Percentiles rank a stretch among this genome's conserved stretches.
phyloP scores from a whole-genome alignment of 495 filamentous ascomycete species.

The Friedmanniomyces simplex region DNA sequence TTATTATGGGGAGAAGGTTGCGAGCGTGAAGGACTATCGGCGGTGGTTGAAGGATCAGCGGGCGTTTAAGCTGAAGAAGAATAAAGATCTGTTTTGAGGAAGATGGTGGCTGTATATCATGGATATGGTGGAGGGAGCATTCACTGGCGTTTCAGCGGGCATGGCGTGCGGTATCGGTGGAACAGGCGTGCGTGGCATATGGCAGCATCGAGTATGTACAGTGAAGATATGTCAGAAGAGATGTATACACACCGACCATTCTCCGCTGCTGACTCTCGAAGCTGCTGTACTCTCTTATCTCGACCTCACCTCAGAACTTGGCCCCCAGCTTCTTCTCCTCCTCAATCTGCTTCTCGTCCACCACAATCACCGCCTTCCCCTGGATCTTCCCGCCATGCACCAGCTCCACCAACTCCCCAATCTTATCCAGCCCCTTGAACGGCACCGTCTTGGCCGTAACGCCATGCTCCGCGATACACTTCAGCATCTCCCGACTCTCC shows the following conservation, averaged over 20 bases:
- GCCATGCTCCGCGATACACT: constrained; percentile 40
- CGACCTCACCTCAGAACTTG: constrained; percentile 7
- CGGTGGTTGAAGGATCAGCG: constrained; percentile 96
- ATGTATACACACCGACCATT: not conserved
- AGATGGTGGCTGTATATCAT: not conserved
- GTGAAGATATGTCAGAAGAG: not conserved
- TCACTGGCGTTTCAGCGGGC: not conserved
- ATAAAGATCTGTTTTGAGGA: constrained; percentile 22
- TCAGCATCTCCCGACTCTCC: constrained; percentile 43
- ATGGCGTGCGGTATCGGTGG: not conserved
- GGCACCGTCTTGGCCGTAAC: constrained; percentile 41
- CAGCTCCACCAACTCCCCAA: constrained; percentile 39
- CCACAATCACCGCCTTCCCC: constrained; percentile 45
- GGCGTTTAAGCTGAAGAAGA: constrained; percentile 87
- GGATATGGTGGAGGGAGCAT: not conserved
- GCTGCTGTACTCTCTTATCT: no score
- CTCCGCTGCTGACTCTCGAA: not conserved
- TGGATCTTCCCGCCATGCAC: constrained; percentile 41
- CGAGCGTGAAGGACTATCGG: constrained; percentile 77
- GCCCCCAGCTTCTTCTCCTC: constrained; percentile 22
- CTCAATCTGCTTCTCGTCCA: constrained; percentile 32
- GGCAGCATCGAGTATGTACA: not conserved
- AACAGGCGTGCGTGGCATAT: not conserved
- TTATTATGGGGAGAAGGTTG: constrained; percentile 90
- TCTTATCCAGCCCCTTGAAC: constrained; percentile 44